Evolutionary conservation across 768 basidiomycete species (phyloP), one percentile per base, ranked within the genome.

Genomic region (Pulveroboletus sp.): DNA sequence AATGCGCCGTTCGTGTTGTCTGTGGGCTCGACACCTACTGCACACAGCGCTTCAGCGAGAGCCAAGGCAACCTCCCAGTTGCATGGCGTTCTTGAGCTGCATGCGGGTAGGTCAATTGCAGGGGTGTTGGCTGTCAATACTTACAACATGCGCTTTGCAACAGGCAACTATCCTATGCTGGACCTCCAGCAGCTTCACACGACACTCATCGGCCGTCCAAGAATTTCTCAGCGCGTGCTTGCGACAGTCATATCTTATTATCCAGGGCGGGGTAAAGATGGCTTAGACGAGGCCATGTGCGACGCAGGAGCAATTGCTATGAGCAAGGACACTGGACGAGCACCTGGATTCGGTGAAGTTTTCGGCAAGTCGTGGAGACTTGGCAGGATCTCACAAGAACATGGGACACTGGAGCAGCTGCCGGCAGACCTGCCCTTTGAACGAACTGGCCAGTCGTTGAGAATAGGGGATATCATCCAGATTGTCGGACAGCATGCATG

Each of bases 401-500:
- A 93, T 56, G 91, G 91, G 3, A 81, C 84, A 26, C 63, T 93
- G 49, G 75, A 73, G 24, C 72, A 72, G 42, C 67, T 66, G 43
- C 50, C 59, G 26, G 30, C 13, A 56, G 27, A 65, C 48, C 35
- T 47, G 43, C 39, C 33, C 28, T 32, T 38, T 37, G 49, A 48
- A 17, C 35, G 18, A 46, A 49, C 49, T 17, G 54, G 54, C 54
- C 46, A 42, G 36, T 62, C 57, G 37, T 64, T 85, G 57, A 66
- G 73, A 59, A 59, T 86, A 9, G 90, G 86, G 7, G 78, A 81
- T 8, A 68, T 76, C 45, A 71, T 93, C 28, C 77, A 85, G 58
- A 84, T 93, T 47, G 71, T 91, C 35, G 88, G 89, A 10, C 89
- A 93, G 66, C 88, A 93, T 65, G 91, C 89, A 8, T 94, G 91